Conservation (phyloP, 2,329 filamentous ascomycete species). For the Sordariomycetes sp. region DNA sequence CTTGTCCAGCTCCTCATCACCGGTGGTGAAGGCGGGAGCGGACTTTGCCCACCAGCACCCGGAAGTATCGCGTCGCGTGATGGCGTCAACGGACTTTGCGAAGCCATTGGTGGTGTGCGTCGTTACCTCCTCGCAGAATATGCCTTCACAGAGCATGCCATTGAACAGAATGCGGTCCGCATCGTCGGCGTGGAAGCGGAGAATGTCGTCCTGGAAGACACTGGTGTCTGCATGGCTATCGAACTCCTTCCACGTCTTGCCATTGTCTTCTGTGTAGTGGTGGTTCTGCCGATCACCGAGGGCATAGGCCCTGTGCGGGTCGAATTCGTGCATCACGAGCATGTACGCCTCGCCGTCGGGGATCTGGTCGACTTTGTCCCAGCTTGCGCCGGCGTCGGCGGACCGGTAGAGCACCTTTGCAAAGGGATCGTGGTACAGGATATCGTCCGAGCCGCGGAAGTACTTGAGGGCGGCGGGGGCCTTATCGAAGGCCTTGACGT, state of each 20-base stretch:
- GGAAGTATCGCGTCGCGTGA: constrained; percentile 53
- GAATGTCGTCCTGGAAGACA: constrained; percentile 34
- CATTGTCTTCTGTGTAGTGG: constrained; percentile 75
- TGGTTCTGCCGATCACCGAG: constrained; percentile 60
- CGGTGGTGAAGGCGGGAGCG: constrained; percentile 61
- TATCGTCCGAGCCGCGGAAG: constrained; percentile 78
- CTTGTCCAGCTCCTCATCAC: constrained; percentile 52
- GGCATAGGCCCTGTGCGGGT: constrained; percentile 70
- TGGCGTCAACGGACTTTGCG: constrained; percentile 48
- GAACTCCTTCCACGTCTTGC: constrained; percentile 72
- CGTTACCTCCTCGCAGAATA: constrained; percentile 52
- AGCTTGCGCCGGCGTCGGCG: constrained; percentile 67
- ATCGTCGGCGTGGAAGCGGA: constrained; percentile 77
- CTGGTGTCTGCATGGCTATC: constrained; percentile 47
- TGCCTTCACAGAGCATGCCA: constrained; percentile 55
- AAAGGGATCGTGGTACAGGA: constrained; percentile 61
- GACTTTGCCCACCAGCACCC: constrained; percentile 85
- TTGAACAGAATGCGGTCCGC: constrained; percentile 80
- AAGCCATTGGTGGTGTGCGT: constrained; percentile 84
- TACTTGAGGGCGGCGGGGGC: constrained; percentile 66
- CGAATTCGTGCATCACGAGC: constrained; percentile 68
- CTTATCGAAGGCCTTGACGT: constrained; percentile 53
- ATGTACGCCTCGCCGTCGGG: constrained; percentile 50
- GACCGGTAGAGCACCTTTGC: constrained; percentile 65
- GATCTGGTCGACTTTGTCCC: constrained; percentile 56